A percentile compares a stretch with the other conserved stretches of the same genome.
phyloP scores from a whole-genome alignment of 768 basidiomycete genomes.

The Cystobasidium tubakii region DNA sequence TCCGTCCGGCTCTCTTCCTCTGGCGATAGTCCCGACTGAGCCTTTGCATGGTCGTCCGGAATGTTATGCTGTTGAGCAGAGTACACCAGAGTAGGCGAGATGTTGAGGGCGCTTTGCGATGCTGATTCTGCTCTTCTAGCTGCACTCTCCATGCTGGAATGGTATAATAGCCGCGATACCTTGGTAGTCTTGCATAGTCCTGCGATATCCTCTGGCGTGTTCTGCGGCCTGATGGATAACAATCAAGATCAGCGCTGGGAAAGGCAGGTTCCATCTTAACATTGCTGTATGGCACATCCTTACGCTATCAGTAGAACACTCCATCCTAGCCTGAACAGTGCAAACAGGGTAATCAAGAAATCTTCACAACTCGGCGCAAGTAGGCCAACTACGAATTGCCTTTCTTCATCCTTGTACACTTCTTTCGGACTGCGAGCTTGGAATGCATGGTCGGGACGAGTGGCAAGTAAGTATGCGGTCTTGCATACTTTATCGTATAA shows the following conservation, averaged over 20 bases:
- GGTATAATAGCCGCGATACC: slow-evolving; percentile 52
- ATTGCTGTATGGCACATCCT: neutral
- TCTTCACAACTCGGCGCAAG: slow-evolving; percentile 37
- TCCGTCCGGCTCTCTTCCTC: slow-evolving; percentile 48
- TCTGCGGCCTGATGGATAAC: slow-evolving; percentile 46
- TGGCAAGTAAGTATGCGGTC: neutral
- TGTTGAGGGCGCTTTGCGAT: neutral
- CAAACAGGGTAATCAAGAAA: slow-evolving; percentile 35
- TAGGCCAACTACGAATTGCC: slow-evolving; percentile 17
- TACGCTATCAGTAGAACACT: slow-evolving; percentile 36
- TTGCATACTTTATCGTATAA: slow-evolving; percentile 14
- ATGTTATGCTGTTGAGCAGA: neutral
- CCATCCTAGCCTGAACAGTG: slow-evolving; percentile 37
- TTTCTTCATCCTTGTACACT: neutral
- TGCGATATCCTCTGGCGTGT: slow-evolving; percentile 54
- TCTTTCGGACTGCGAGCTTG: neutral
- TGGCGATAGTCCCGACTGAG: slow-evolving; percentile 43
- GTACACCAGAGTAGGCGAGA: neutral
- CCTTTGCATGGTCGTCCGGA: too few species aligned
- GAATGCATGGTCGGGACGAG: neutral
- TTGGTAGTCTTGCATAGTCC: slow-evolving; percentile 53
- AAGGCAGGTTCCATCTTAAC: too few species aligned
- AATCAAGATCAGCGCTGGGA: neutral
- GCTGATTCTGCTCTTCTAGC: neutral
- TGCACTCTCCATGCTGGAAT: slow-evolving; percentile 32